Conservation (phyloP, 257 asterid genomes). For the Solanum piurae region DNA sequence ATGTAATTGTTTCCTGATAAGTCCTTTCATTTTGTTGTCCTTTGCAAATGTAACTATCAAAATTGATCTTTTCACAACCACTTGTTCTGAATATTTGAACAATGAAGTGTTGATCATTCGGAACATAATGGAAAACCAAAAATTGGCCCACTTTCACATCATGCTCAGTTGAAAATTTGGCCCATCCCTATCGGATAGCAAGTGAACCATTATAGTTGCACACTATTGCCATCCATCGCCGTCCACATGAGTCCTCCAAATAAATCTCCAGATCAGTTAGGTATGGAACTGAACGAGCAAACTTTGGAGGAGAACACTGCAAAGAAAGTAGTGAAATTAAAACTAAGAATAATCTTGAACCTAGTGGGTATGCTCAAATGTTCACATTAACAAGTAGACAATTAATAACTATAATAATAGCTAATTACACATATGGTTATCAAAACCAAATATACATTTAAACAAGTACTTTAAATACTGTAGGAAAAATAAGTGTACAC, state of each 20-base stretch:
- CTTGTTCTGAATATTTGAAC: neutral
- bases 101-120: neutral
- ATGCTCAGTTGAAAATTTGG: neutral
- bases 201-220: neutral
- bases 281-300: neutral
- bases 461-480: neutral
- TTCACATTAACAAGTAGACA: neutral
- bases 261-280: neutral
- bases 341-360: neutral
- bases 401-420: neutral
- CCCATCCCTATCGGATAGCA: neutral
- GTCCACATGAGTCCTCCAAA: neutral
- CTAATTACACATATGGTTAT: neutral
- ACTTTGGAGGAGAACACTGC: neutral
- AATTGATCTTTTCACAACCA: neutral
- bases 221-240: neutral
- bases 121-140: neutral
- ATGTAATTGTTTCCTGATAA: neutral
- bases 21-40: neutral
- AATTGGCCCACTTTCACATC: neutral
- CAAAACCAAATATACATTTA: neutral
- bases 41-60: neutral
- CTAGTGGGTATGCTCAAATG: neutral
- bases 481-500: neutral
- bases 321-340: neutral